Evolutionary conservation across 2,329 filamentous ascomycete genomes (phyloP), one percentile per base, ranked within the genome.

Genomic region (Trichoderma breve): DNA sequence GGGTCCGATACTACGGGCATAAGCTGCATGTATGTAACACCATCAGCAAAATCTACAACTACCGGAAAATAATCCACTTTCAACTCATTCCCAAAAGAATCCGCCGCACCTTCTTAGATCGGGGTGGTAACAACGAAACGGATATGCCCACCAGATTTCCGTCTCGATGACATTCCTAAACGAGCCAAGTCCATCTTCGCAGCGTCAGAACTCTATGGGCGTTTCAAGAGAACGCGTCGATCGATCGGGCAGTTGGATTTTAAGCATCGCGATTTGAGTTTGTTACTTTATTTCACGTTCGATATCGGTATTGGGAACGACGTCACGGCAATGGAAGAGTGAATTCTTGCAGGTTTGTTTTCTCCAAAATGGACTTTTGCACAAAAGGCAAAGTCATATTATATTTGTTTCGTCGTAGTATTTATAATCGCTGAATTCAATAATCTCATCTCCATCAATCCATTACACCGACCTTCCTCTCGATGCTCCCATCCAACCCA

Each of bases 91-190:
- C 26, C 6, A 32, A 30, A 30, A 64, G 15, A 64, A 21, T 21
- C 51, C 15, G 12, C 18, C 39, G 28, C 62, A 65, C 47, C 30
- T 34, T 32, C 39, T 43, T 28, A 34, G 28, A 53, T 65, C 18
- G 11, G 3, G 6, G 51, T 34, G 3, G 51, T 55, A 36, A 24
- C 28, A 12, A 55, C 36, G 36, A 39, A 39, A 18, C 15, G 36
- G 39, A n/a, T 43, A 15, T 4, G 18, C 39, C 34, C 14, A 36
- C 15, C 47, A 24, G 47, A 66, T 36, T 53, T 53, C 21, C 11
- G 6, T 21, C 64, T 67, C 51, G 32, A 57, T 28, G 65, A 69
- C 65, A 69, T 69, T 28, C 65, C 65, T 69, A 69, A 69, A 69
- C n/a, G 34, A 69, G 65, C n/a, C 24, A 69, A 60, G 53, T 60